Evolutionary conservation across 1,139 yeast species (phyloP), one percentile per base, ranked within the genome.

Genomic region (Geotrichum restrictum): DNA sequence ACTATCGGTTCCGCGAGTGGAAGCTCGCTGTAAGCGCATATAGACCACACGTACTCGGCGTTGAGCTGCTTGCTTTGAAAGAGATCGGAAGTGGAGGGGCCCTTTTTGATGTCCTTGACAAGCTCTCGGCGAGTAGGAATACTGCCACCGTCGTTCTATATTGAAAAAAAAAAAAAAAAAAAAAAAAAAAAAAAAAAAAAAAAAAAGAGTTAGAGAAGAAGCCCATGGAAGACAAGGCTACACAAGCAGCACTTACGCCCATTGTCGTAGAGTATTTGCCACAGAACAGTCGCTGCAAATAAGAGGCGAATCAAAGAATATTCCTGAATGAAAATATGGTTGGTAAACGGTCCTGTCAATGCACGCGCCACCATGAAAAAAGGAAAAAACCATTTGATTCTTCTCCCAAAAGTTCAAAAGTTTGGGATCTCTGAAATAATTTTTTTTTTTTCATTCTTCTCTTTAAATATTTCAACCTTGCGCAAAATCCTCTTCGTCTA

Each of bases 1-100:
- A 85, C 87, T 2, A 88, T 71, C 0, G 84, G 87, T 5, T 64
- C 65, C 8, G 57, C 61, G 19, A 81, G 68, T 10, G 64, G 66
- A 21, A 68, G 67, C 1, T 72, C 72, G 1, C 78, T 69, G 19
- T 81, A 59, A 3, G 69, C 63, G 57, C 85, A 80, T 4, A 66
- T 65, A 49, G 72, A 64, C 79, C 83, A 74, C 38, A 61, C 52
- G 42, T 64, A 67, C n/a, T 51, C 58, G 19, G 59, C 57, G 43
- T 62, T 62, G 45, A 59, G 59, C 53, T 66, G 62, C 56, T 52
- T 57, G 55, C 51, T 56, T 52, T 59, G 67, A 53, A 58, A 59
- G 31, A 53, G 54, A 54, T 62, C 61, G 22, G 63, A 59, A 2
- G 64, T 61, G n/a, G 64, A 62, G 32, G 59, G 61, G 32, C 56